Evolutionary conservation across 2,329 filamentous ascomycete species (phyloP).

Genomic region (Cladosporium austrohemisphaericum): DNA sequence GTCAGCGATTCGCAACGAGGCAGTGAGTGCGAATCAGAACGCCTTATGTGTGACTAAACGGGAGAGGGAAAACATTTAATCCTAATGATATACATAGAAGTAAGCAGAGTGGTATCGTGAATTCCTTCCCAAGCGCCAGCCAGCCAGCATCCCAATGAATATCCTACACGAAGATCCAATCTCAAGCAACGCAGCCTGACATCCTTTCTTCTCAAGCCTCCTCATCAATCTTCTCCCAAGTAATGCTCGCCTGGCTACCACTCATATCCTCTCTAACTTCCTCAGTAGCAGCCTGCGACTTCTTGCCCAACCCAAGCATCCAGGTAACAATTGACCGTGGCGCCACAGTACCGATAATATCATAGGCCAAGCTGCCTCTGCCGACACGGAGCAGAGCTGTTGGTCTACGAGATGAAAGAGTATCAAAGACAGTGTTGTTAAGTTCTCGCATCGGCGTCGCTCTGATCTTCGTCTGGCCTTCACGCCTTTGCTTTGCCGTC

Average conservation of each 20-base stretch:
- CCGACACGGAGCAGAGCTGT: constrained; percentile 71
- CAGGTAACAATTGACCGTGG: constrained; percentile 76
- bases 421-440: constrained; percentile 86
- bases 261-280: constrained; percentile 32
- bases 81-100: too few species aligned
- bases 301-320: constrained; percentile 76
- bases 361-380: constrained; percentile 78
- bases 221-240: constrained; percentile 45
- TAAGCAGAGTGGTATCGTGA: constrained; percentile 18
- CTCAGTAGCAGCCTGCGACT: constrained; percentile 19
- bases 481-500: constrained; percentile 37
- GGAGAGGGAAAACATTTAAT: too few species aligned
- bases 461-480: constrained; percentile 34
- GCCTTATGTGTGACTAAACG: too few species aligned
- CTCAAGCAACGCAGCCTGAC: background rate
- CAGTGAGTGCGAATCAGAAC: too few species aligned
- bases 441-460: constrained; percentile 69
- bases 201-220: constrained; percentile 25
- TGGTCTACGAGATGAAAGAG: constrained; percentile 63
- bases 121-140: constrained; percentile 1
- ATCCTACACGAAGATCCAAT: background rate
- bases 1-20: too few species aligned
- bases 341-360: constrained; percentile 76
- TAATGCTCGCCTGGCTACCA: constrained; percentile 42
- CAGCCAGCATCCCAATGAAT: background rate